A percentile compares a stretch with the other conserved stretches of the same genome.
phyloP scores from a whole-genome alignment of 768 basidiomycete species.

The Chalciporus pseudorubinellus region DNA sequence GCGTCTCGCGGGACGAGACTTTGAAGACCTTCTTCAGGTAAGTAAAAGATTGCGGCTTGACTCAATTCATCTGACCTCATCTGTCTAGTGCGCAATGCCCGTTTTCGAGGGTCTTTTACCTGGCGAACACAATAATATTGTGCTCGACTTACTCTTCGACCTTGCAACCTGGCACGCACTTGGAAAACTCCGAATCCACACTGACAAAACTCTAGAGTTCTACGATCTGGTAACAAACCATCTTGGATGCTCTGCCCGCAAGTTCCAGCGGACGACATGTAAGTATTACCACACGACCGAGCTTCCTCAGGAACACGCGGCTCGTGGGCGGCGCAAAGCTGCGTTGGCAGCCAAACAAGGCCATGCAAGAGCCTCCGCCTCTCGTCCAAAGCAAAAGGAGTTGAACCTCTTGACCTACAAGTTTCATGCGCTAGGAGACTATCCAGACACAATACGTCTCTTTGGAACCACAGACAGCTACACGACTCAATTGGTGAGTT shows the following conservation, averaged over 20 bases:
- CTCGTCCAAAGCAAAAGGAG: background rate
- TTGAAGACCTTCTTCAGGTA: slow-evolving; percentile 38
- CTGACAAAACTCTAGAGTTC: slow-evolving; percentile 13
- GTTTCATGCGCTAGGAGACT: slow-evolving; percentile 14
- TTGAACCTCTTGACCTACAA: slow-evolving; percentile 18
- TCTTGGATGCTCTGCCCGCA: slow-evolving; percentile 16
- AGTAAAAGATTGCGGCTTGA: background rate
- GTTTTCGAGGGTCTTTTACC: background rate
- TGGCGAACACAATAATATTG: slow-evolving; percentile 16
- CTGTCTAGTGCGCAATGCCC: too few relatives aligned
- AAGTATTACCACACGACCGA: slow-evolving; percentile 22
- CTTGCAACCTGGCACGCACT: slow-evolving; percentile 34
- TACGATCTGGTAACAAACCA: slow-evolving; percentile 19
- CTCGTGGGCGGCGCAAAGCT: background rate
- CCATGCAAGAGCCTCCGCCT: rapidly evolving
- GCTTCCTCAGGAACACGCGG: slow-evolving; percentile 3
- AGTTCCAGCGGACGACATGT: slow-evolving; percentile 23
- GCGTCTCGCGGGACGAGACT: slow-evolving; percentile 37
- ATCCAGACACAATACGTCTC: background rate
- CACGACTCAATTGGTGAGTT: slow-evolving; percentile 34
- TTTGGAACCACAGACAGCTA: slow-evolving; percentile 38
- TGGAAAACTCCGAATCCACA: slow-evolving; percentile 35
- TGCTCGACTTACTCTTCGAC: slow-evolving; percentile 27
- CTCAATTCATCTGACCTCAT: too few relatives aligned
- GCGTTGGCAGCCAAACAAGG: background rate